A percentile compares a stretch with the other conserved stretches of the same genome.
Conservation (phyloP, 495 filamentous ascomycete genomes). For the Penicillium desertorum region DNA sequence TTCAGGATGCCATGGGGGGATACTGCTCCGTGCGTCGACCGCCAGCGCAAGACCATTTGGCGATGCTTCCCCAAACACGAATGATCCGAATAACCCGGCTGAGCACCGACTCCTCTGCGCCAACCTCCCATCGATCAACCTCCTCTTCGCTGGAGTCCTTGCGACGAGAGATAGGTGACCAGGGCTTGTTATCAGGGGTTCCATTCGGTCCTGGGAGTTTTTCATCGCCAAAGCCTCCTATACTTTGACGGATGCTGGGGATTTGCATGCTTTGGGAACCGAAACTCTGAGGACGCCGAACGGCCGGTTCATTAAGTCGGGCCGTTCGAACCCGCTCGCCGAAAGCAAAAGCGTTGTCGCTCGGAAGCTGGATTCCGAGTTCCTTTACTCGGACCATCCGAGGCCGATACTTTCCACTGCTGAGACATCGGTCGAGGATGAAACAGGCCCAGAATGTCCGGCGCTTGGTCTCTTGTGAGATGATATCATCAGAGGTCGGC, state of each 20-base stretch:
- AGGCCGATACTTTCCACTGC: constrained; percentile 71
- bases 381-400: constrained; percentile 68
- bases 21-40: constrained; percentile 61
- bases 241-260: constrained; percentile 48
- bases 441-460: constrained; percentile 87
- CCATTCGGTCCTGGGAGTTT: constrained; percentile 35
- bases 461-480: constrained; percentile 72
- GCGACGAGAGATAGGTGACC: constrained; percentile 54
- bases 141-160: constrained; percentile 69
- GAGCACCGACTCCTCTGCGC: constrained; percentile 66
- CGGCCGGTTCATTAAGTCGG: constrained; percentile 41
- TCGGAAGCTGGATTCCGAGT: constrained; percentile 53
- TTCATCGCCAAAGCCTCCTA: constrained; percentile 43
- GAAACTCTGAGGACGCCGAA: constrained; percentile 43
- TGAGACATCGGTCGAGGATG: constrained; percentile 75
- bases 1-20: constrained; percentile 60
- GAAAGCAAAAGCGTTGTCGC: constrained; percentile 51
- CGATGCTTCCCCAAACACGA: constrained; percentile 75
- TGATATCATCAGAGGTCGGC: constrained; percentile 54
- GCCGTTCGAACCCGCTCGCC: constrained; percentile 49
- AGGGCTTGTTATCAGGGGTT: constrained; percentile 37
- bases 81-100: constrained; percentile 75
- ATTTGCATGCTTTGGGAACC: constrained; percentile 47
- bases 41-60: constrained; percentile 72
- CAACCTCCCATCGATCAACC: constrained; percentile 56